A percentile compares a stretch with the other conserved stretches of the same genome.
Conservation (phyloP, 2,329 filamentous ascomycete species). For the Hymenotorrendiella dingleyae region DNA sequence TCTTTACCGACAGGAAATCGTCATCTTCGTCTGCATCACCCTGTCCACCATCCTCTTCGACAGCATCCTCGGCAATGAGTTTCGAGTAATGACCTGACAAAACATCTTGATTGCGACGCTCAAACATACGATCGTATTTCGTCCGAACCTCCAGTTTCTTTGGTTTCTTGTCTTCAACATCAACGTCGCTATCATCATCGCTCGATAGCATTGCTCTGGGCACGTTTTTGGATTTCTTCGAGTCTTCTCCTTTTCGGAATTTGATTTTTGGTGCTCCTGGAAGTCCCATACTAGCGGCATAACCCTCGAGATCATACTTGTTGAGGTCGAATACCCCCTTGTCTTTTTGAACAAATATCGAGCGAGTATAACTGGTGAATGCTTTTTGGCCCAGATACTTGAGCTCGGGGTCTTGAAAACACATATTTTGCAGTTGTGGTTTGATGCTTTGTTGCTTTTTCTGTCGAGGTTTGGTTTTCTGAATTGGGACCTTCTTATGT, state of each 20-base stretch:
- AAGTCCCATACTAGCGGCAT: slow-evolving; percentile 76
- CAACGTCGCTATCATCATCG: slow-evolving; percentile 55
- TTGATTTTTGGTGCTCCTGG: slow-evolving; percentile 90
- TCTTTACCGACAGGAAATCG: slow-evolving; percentile 85
- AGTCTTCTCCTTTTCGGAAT: slow-evolving; percentile 83
- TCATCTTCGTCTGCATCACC: slow-evolving; percentile 62
- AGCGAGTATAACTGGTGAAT: slow-evolving; percentile 84
- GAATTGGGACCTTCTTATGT: slow-evolving; percentile 83
- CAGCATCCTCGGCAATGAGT: slow-evolving; percentile 61
- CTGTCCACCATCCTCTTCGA: slow-evolving; percentile 37
- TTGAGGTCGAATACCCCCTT: slow-evolving; percentile 87
- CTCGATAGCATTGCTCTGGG: slow-evolving; percentile 61
- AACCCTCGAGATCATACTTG: slow-evolving; percentile 78
- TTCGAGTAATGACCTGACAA: slow-evolving; percentile 91
- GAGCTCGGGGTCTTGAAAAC: slow-evolving; percentile 87
- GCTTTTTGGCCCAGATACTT: slow-evolving; percentile 97
- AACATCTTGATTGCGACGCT: slow-evolving; percentile 91
- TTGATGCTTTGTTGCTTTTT: slow-evolving; percentile 86
- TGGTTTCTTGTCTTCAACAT: slow-evolving; percentile 43
- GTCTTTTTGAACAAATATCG: slow-evolving; percentile 81
- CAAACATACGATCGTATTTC: slow-evolving; percentile 98
- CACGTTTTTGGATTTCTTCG: slow-evolving; percentile 82
- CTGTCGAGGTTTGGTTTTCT: slow-evolving; percentile 77
- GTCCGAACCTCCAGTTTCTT: slow-evolving; percentile 74
- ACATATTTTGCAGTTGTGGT: slow-evolving; percentile 85